Evolutionary conservation across 176 grass and related monocot genomes (phyloP), one percentile per base, ranked within the genome.

Genomic region (Avena eriantha): DNA sequence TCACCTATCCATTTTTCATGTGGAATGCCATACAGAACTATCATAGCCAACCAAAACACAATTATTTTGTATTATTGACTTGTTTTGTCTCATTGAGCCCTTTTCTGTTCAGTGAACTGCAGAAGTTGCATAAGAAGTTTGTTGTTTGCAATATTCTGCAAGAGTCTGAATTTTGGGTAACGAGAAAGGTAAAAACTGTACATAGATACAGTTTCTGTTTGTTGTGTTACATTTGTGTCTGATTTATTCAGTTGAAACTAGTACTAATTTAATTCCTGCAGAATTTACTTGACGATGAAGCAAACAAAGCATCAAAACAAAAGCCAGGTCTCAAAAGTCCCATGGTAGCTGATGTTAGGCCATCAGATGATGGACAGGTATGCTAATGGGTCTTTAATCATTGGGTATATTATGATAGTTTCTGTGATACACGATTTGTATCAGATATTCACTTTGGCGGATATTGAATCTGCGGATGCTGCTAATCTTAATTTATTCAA

Each of bases 151-250:
- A 91, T 76, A 84, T 98, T 65, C 83, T 98, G 73, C 93, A 89
- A 47, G 96, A 98, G 53, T 86, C 91, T 88, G 96, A 98, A 83
- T 98, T 98, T 95, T 98, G 96, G 96, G 92, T 92, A 68, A 94
- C 88, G 66, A 93, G 96, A 81, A 95, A 98, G 96, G 96, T 98
- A 73, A 87, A 65, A 77, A 24, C 70, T 65, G 78, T 50, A 72
- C 50, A 7, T 10, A 85, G 14, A 65, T 75, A 47, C 26, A 48
- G 65, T 49, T 54, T 21, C 26, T 80, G 70, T 61, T 90, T 70
- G 49, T 43, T 8, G 22, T 49, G 12, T 19, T 76, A 51, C 48
- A 59, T 19, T 70, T 19, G 16, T 55, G 15, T 55, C 14, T 55
- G 53, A 55, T 55, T 71, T 85, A 15, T 61, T 60, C 39, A 73